Evolutionary conservation across 768 basidiomycete genomes (phyloP).

Genomic region (Leucosporidium creatinivorum): DNA sequence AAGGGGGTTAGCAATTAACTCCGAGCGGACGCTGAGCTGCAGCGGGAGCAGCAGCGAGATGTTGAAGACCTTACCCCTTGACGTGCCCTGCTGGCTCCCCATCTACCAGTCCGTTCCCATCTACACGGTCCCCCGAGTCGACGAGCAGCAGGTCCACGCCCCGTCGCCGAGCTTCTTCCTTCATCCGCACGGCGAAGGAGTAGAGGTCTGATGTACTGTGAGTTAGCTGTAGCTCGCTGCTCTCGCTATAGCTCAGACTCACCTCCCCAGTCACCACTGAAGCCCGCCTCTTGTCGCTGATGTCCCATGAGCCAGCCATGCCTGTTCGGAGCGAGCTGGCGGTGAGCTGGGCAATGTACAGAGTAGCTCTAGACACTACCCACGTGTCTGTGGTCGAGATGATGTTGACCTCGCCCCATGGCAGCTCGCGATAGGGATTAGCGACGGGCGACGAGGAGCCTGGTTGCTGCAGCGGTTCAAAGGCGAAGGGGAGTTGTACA

Average conservation of each 20-base stretch:
- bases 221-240: not conserved
- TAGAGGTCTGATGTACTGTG: constrained; percentile 56
- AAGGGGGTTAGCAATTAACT: not conserved
- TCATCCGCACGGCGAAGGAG: constrained; percentile 79
- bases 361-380: constrained; percentile 3
- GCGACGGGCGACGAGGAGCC: constrained; percentile 13
- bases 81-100: constrained; percentile 55
- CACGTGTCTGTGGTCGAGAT: constrained; percentile 72
- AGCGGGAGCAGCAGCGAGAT: not conserved
- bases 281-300: constrained; percentile 69
- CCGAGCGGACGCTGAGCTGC: not conserved
- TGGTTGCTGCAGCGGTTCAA: constrained; percentile 19
- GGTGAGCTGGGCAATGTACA: too few species aligned
- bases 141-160: constrained; percentile 77
- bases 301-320: constrained; percentile 71
- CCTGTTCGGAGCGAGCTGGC: not conserved
- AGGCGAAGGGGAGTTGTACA: constrained; percentile 1
- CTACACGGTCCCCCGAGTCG: constrained; percentile 47
- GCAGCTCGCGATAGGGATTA: constrained; percentile 59
- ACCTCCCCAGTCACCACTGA: constrained; percentile 47
- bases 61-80: not conserved
- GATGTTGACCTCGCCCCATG: constrained; percentile 85
- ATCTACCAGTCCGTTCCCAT: constrained; percentile 69
- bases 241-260: not conserved
- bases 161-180: constrained; percentile 57